Base-by-base conservation (phyloP, 768 basidiomycete species). In the Phanerochaete carnosa region DNA sequence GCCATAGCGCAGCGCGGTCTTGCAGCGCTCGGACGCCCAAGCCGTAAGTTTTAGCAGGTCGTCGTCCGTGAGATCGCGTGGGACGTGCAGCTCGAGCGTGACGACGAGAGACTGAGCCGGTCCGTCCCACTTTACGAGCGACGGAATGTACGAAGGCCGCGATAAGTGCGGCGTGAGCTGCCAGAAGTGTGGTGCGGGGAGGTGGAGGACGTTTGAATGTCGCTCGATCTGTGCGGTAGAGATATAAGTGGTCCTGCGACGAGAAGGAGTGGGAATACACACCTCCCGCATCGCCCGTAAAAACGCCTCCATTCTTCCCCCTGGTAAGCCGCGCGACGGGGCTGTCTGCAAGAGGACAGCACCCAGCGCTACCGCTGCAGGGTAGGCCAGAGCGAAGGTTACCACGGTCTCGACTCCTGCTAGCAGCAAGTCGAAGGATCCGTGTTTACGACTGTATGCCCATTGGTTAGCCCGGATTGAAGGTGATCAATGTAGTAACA, bases 281-380 rank as follows among this genome's bases (percentile, higher is more conserved):
- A 93, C 90, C 78, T 96, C 94, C 43, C 88, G 84, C 79, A 96
- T 86, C 6, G 83, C 88, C 19, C 89, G 80, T 62, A 91, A 77
- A 66, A 98, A 90, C 3, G 84, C 79, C 66, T 92, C 89, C 89
- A 95, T 94, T 60, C 88, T 83, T 0, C 83, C 85, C 26, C 81
- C 81, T 2, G 80, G 71, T 3, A 80, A 62, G 1, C 84, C 82
- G n/a, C 87, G 72, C 13, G 79, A 75, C 2, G 95, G 95, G 0
- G 94, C 85, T 0, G 97, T 98, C 73, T 98, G 97, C 15, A 98
- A 73, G 1, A 99, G 78, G 1, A 94, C 88, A 7, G 88, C 86
- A 1, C 94, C 96, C 13, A 96, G 89, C 0, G 92, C 84, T 12
- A 88, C 79, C 43, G 88, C 93, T 0, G 95, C 89, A 1, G 88